Conservation (phyloP, 305 asterid genomes). For the Striga hermonthica region DNA sequence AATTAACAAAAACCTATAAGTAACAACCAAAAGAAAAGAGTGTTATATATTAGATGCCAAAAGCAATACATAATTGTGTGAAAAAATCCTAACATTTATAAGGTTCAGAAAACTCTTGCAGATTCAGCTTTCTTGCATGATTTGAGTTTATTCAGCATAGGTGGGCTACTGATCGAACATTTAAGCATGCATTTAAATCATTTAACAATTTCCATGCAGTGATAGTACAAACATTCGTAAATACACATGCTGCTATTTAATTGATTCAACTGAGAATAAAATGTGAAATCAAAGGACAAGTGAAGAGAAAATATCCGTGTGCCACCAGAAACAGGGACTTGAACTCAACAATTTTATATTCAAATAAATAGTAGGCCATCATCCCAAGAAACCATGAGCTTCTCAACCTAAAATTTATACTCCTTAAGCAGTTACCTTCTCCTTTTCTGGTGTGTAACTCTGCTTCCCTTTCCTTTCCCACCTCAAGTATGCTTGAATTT, state of each 20-base stretch:
- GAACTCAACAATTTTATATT: constrained; percentile 27
- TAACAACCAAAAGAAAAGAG: constrained; percentile 20
- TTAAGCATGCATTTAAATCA: not conserved
- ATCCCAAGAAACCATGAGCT: constrained; percentile 17
- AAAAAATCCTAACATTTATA: constrained; percentile 19
- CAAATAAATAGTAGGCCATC: constrained; percentile 13
- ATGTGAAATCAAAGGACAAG: constrained; percentile 14
- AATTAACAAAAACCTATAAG: constrained; percentile 27
- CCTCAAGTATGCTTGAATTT: constrained; percentile 88
- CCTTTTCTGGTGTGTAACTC: constrained; percentile 70
- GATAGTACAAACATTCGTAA: not conserved
- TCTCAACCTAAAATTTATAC: constrained; percentile 25
- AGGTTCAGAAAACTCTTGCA: constrained; percentile 7
- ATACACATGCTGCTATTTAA: constrained; percentile 5
- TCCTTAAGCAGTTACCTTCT: constrained; percentile 57
- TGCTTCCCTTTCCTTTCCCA: constrained; percentile 98
- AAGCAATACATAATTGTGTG: constrained; percentile 6
- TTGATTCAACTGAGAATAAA: constrained; percentile 15
- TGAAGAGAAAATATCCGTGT: not conserved
- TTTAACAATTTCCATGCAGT: constrained; percentile 21
- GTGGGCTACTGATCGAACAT: constrained; percentile 11
- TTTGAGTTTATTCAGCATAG: constrained; percentile 15
- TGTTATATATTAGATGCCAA: constrained; percentile 1
- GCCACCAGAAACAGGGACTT: constrained; percentile 21
- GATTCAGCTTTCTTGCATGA: no score